Conservation (phyloP, 2,329 filamentous ascomycete genomes). For the Furcasterigmium sp. region DNA sequence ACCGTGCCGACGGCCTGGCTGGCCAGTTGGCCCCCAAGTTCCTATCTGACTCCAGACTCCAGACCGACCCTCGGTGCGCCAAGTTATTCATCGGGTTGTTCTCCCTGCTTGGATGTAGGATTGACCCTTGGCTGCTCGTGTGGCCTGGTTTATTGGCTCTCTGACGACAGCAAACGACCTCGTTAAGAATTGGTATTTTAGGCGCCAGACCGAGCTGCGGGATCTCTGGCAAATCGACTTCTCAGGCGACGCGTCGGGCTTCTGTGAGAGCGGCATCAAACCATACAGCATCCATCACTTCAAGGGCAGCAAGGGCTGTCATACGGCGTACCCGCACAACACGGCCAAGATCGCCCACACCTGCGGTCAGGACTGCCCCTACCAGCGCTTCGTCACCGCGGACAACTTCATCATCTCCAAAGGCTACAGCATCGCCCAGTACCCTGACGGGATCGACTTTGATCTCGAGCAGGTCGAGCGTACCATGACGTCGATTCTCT, state of each 20-base stretch:
- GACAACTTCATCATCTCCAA: constrained; percentile 42
- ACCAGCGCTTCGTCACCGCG: constrained; percentile 37
- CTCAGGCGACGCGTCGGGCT: constrained; percentile 39
- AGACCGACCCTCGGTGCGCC: too few species aligned
- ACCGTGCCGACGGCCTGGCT: too few species aligned
- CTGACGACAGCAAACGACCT: too few species aligned
- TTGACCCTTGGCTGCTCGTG: too few species aligned
- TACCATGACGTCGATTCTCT: constrained; percentile 21
- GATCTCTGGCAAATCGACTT: constrained; percentile 19
- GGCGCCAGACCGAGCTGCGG: too few species aligned
- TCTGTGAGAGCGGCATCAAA: constrained; percentile 31
- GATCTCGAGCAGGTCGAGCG: constrained; percentile 14
- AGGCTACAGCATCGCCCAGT: constrained; percentile 29
- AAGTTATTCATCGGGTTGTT: too few species aligned
- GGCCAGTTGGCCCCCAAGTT: too few species aligned
- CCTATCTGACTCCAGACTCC: too few species aligned
- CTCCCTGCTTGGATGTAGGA: too few species aligned
- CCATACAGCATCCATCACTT: constrained; percentile 35
- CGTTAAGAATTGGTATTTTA: too few species aligned
- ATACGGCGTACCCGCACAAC: constrained; percentile 25
- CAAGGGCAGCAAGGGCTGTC: constrained; percentile 7
- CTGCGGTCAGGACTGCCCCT: constrained; percentile 39
- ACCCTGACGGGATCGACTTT: constrained; percentile 1
- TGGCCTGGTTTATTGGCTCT: too few species aligned
- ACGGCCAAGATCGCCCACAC: constrained; percentile 31